Conservation (phyloP, 2,329 filamentous ascomycete species). For the Sarocladium brachiariae region DNA sequence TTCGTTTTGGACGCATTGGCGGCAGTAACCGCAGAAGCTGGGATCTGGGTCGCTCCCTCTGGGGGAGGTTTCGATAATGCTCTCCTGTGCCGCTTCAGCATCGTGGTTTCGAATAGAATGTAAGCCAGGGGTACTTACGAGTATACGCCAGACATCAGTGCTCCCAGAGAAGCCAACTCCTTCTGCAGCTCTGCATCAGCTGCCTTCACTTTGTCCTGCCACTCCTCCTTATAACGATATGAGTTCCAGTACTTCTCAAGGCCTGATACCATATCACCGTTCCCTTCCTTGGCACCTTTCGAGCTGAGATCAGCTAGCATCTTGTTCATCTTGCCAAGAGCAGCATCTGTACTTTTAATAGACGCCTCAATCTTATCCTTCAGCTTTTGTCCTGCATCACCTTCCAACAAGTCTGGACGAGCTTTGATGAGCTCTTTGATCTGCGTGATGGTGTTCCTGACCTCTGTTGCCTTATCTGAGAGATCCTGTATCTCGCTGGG, state of each 20-base stretch:
- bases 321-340: constrained; percentile 23
- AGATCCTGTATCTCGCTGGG: constrained; percentile 24
- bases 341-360: constrained; percentile 19
- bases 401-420: constrained; percentile 24
- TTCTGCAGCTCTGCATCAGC: constrained; percentile 23
- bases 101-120: neutral
- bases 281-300: constrained; percentile 14
- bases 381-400: constrained; percentile 20
- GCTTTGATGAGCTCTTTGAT: constrained; percentile 22
- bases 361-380: constrained; percentile 23
- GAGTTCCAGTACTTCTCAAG: constrained; percentile 26
- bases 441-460: constrained; percentile 24
- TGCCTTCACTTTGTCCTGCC: constrained; percentile 23
- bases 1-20: neutral
- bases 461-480: constrained; percentile 20
- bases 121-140: constrained; percentile 18
- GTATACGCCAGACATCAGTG: constrained; percentile 27
- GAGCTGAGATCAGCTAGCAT: constrained; percentile 22
- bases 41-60: neutral
- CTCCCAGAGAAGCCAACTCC: constrained; percentile 20
- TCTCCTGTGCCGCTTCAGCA: constrained; percentile 14
- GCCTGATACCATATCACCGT: constrained; percentile 16
- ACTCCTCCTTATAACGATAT: constrained; percentile 25
- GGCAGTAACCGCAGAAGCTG: constrained; percentile 4
- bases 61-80: constrained; percentile 21